Conservation (phyloP, 73 alveolate genomes). For the Durusdinium trenchii region DNA sequence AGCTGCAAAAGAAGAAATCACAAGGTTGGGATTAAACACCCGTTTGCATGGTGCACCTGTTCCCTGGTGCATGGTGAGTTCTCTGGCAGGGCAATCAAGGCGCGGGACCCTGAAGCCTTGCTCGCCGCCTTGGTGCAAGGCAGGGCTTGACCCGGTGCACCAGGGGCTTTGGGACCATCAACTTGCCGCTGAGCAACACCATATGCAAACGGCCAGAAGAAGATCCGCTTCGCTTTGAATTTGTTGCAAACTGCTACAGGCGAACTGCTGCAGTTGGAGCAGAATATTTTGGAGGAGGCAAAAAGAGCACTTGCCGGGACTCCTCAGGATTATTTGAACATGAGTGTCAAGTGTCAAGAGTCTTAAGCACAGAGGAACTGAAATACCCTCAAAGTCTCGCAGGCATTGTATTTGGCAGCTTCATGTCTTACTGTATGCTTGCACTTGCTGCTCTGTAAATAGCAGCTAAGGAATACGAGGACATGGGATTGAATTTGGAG, state of each 20-base stretch:
- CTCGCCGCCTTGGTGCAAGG: constrained; percentile 65
- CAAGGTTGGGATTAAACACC: background rate
- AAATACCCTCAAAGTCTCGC: too few species aligned
- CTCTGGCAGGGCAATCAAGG: constrained; percentile 41
- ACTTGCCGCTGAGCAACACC: background rate
- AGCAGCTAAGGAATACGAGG: too few species aligned
- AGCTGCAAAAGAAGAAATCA: constrained; percentile 36
- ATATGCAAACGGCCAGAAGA: too few species aligned
- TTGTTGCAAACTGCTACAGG: too few species aligned
- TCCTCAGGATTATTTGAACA: too few species aligned
- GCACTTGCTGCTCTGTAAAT: too few species aligned
- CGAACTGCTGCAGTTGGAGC: constrained; percentile 40
- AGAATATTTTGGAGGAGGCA: background rate
- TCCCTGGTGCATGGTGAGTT: background rate
- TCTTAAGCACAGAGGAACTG: background rate
- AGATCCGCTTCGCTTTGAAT: too few species aligned
- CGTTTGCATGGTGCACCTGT: background rate
- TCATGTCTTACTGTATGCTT: too few species aligned
- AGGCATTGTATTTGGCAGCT: too few species aligned
- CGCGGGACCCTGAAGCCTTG: constrained; percentile 46
- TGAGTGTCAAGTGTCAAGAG: background rate
- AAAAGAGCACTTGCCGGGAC: constrained; percentile 19
- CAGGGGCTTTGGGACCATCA: background rate
- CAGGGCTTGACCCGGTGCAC: background rate
- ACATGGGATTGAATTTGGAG: too few species aligned